A percentile compares a stretch with the other conserved stretches of the same genome.
Evolutionary conservation across 345 rosid genomes (phyloP).

Genomic region (Zanthoxylum bungeanum): DNA sequence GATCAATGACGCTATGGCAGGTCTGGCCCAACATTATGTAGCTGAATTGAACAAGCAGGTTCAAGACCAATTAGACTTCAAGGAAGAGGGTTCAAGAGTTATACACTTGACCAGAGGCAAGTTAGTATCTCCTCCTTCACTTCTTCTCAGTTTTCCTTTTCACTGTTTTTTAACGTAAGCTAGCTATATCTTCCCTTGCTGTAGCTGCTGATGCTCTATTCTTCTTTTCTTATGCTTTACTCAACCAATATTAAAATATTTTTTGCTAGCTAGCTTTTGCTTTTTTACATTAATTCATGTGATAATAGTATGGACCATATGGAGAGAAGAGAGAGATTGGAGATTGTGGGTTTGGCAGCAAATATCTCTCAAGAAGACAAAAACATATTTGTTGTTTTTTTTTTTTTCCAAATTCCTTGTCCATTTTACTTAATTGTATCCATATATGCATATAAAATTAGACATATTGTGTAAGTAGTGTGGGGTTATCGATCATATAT

Average conservation of each 20-base stretch:
- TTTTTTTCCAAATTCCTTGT: not conserved
- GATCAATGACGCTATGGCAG: too few species aligned
- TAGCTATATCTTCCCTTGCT: too few species aligned
- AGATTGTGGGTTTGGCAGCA: not conserved
- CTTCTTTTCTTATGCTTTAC: not conserved
- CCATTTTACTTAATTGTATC: not conserved
- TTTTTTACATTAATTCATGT: not conserved
- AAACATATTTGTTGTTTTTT: not conserved
- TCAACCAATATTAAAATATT: not conserved
- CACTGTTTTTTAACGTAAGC: too few species aligned
- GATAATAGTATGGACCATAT: slow-evolving; percentile 2
- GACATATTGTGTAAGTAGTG: not conserved
- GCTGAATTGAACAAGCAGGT: too few species aligned
- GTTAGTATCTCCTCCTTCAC: too few species aligned
- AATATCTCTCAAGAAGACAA: slow-evolving; percentile 1
- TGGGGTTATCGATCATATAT: not conserved
- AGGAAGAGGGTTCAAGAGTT: too few species aligned
- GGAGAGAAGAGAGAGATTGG: not conserved
- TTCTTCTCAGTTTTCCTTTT: not conserved
- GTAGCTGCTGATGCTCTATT: too few species aligned
- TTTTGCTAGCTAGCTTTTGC: not conserved
- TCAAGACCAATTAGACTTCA: too few species aligned
- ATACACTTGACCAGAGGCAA: too few species aligned
- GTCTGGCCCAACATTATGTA: too few species aligned
- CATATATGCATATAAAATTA: not conserved